Evolutionary conservation across 495 filamentous ascomycete genomes (phyloP).

Genomic region (Patellaria atrata): DNA sequence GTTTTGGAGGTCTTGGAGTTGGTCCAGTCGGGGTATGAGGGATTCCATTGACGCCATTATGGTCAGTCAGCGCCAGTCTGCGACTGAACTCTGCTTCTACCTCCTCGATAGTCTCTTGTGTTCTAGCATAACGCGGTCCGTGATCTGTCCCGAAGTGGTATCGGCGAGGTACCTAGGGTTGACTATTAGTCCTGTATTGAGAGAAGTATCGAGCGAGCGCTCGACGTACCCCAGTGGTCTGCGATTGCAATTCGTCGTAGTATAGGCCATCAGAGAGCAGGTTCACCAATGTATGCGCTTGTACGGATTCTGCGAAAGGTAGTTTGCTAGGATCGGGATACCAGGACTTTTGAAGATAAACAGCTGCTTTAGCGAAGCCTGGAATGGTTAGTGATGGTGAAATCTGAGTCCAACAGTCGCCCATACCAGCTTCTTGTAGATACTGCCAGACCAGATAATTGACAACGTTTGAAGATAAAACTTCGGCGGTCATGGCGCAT

Average conservation of each 20-base stretch:
- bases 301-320: conserved; percentile 27
- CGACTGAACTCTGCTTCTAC: not conserved
- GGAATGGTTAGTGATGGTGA: conserved; percentile 3
- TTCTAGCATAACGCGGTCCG: conserved; percentile 14
- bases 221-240: conserved; percentile 8
- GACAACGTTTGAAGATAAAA: conserved; percentile 79
- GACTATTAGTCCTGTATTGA: not conserved
- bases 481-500: conserved; percentile 22
- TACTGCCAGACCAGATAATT: conserved; percentile 99
- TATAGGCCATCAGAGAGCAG: conserved; percentile 28
- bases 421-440: conserved; percentile 30
- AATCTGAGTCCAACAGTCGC: not conserved
- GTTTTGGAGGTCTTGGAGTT: no score
- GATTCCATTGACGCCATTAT: not conserved
- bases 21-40: no score
- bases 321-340: conserved; percentile 25
- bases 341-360: conserved; percentile 25
- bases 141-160: conserved; percentile 19
- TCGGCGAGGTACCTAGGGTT: conserved; percentile 8
- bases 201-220: not conserved
- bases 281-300: conserved; percentile 18
- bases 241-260: conserved; percentile 22
- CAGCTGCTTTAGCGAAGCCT: conserved; percentile 21
- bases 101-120: not conserved
- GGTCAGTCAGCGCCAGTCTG: not conserved